Percentiles rank a stretch among this genome's conserved stretches.
These are phyloP conservation scores for Gnomoniopsis sp. DNA, from an alignment of 2,329 filamentous ascomycete genomes.

Conservation along the genomic window DNA sequence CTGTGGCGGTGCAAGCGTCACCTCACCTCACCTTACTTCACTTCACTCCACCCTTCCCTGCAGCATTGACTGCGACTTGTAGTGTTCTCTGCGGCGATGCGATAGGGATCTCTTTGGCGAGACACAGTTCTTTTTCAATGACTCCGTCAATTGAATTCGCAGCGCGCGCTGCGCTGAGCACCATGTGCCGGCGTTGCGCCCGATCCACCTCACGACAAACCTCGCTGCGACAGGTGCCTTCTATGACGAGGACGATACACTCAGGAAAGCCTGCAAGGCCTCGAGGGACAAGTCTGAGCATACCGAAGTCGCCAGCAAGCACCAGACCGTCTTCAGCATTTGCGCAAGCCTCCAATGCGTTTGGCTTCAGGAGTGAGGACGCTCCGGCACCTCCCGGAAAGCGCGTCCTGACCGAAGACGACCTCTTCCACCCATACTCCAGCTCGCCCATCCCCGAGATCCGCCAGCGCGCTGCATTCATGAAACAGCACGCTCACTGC, in stretches of 20 bases:
- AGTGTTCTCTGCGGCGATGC: neutral
- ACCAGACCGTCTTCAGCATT: constrained; percentile 10
- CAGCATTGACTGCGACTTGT: neutral
- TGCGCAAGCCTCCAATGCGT: constrained; percentile 12
- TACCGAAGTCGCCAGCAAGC: neutral
- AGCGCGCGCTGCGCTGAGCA: constrained; percentile 16
- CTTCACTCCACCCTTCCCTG: neutral
- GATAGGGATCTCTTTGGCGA: neutral
- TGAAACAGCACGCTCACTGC: constrained; percentile 90
- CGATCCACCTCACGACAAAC: constrained; percentile 6
- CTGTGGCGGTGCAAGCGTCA: neutral
- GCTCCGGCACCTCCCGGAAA: constrained; percentile 13
- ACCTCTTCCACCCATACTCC: constrained; percentile 92
- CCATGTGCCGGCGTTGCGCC: constrained; percentile 19
- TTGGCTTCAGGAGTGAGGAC: constrained; percentile 1
- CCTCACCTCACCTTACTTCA: neutral
- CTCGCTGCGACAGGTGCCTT: constrained; percentile 7
- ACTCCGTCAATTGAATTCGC: constrained; percentile 16
- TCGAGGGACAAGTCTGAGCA: neutral
- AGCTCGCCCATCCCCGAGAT: constrained; percentile 87
- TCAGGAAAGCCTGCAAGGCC: constrained; percentile 7
- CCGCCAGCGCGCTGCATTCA: constrained; percentile 81
- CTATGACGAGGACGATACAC: constrained; percentile 9
- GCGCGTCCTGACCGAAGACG: constrained; percentile 60
- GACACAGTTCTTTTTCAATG: neutral